Base-by-base conservation (phyloP, 2,329 filamentous ascomycete species). In the Aureobasidium sp. region DNA sequence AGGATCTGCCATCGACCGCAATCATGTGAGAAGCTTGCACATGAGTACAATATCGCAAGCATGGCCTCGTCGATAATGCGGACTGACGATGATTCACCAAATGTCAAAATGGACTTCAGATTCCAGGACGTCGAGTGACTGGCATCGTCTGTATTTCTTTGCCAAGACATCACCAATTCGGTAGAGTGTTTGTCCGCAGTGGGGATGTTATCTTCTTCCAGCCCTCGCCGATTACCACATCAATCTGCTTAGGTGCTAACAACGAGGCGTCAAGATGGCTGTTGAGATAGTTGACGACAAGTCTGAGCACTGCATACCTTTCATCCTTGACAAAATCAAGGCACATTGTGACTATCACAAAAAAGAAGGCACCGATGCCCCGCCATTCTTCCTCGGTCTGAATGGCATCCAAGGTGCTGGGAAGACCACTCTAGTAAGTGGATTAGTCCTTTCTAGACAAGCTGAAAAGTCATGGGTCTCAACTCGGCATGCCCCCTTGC, bases 381-480 rank as follows among this genome's bases (percentile, higher is more conserved):
- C 81, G 24, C 91, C 92, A 32, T 89, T 96, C 74, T 85, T 96
- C 72, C 82, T 97, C 65, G 93, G 92, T 51, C 82, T 97, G 69
- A 96, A 95, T 69, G 93, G 92, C 64, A 85, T 96, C 32, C 93
- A 97, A 76, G 93, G 93, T 64, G 88, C 90, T 41, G 93, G 93
- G 67, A 97, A 97, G 78, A 95, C 92, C 3, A 95, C 92, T 13
- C 82, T 96, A 69, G 92, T 84, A 72, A 71, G 79, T 61, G 6
- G 8, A 36, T 15, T 17, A 39, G n/a, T 53, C 12, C 26, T 27
- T 27, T 3, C 24, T 6, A 27, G 20, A 20, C 20, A 20, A 12
- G 7, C 41, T 10, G 20, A 8, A 5, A 44, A 4, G 0, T 20
- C 17, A 9, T 43, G n/a, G 7, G 8, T 43, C 8, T 43, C n/a